These are phyloP conservation scores for Lepidium campestre DNA, from an alignment of 441 rosid species.

Conservation along the genomic window DNA sequence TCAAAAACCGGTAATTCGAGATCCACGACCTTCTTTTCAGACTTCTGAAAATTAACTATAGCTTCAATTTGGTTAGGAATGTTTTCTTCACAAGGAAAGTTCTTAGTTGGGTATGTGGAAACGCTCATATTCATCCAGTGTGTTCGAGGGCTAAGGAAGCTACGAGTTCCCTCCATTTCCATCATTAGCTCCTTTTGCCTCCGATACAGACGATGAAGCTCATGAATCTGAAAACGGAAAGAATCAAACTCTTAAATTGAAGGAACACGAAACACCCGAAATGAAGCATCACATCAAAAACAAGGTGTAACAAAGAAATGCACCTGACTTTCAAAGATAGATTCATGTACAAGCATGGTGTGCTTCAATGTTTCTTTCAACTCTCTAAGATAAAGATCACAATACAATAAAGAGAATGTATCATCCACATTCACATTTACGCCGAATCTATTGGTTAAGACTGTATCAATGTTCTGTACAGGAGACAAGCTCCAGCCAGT, in stretches of 20 bases:
- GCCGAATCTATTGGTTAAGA: slow-evolving; percentile 29
- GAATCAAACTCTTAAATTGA: neutral
- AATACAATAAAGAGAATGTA: slow-evolving; percentile 20
- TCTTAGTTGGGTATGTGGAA: slow-evolving; percentile 23
- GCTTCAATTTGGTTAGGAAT: slow-evolving; percentile 18
- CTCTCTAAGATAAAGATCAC: slow-evolving; percentile 24
- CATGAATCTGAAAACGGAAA: slow-evolving; percentile 38
- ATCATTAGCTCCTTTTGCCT: slow-evolving; percentile 58
- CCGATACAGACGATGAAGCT: slow-evolving; percentile 62
- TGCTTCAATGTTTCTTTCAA: slow-evolving; percentile 44
- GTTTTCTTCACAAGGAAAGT: neutral
- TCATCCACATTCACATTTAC: slow-evolving; percentile 20
- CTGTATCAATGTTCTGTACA: slow-evolving; percentile 28
- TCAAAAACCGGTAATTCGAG: slow-evolving; percentile 52
- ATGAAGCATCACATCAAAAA: neutral
- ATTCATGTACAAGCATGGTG: slow-evolving; percentile 65
- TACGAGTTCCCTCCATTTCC: slow-evolving; percentile 38
- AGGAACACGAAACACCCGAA: neutral
- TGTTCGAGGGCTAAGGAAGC: slow-evolving; percentile 16
- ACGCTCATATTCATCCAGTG: slow-evolving; percentile 23
- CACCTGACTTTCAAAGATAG: slow-evolving; percentile 70
- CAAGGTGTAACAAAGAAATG: neutral
- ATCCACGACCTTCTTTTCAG: slow-evolving; percentile 53
- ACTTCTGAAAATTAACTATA: slow-evolving; percentile 33
- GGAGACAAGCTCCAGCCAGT: slow-evolving; percentile 29